Conservation (phyloP, 306 rosid genomes). For the Castanospermum australe region DNA sequence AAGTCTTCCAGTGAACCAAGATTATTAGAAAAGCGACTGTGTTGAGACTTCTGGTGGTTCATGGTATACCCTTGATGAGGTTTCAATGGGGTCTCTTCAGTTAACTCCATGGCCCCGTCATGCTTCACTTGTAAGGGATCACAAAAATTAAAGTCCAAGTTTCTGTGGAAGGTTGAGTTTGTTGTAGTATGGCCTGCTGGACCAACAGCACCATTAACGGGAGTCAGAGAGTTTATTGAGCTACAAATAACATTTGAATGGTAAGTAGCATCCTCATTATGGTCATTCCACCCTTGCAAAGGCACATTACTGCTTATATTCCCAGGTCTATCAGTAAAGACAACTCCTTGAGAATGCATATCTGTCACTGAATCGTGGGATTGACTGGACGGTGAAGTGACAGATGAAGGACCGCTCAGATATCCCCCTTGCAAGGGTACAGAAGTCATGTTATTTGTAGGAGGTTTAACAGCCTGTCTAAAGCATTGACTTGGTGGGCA, state of each 20-base stretch:
- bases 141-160: slow-evolving; percentile 42
- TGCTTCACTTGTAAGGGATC: slow-evolving; percentile 51
- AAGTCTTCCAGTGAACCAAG: slow-evolving; percentile 84
- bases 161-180: slow-evolving; percentile 40
- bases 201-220: slow-evolving; percentile 50
- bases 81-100: slow-evolving; percentile 35
- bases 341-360: slow-evolving; percentile 41
- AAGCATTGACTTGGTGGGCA: slow-evolving; percentile 44
- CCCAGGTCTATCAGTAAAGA: slow-evolving; percentile 31
- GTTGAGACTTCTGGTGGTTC: slow-evolving; percentile 61
- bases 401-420: slow-evolving; percentile 44
- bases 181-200: slow-evolving; percentile 37
- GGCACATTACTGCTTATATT: slow-evolving; percentile 41
- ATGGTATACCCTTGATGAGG: slow-evolving; percentile 44
- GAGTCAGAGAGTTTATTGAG: slow-evolving; percentile 51
- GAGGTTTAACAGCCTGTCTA: slow-evolving; percentile 39
- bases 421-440: slow-evolving; percentile 44
- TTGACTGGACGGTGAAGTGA: slow-evolving; percentile 44
- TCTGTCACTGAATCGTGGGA: slow-evolving; percentile 48
- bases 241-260: slow-evolving; percentile 44
- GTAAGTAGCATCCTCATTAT: slow-evolving; percentile 48
- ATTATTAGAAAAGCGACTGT: slow-evolving; percentile 39
- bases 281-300: slow-evolving; percentile 67
- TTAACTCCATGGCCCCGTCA: slow-evolving; percentile 42
- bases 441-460: slow-evolving; percentile 42